Evolutionary conservation across 2,329 filamentous ascomycete genomes (phyloP), one percentile per base, ranked within the genome.

Genomic region (Chrysosporium keratinophilum): DNA sequence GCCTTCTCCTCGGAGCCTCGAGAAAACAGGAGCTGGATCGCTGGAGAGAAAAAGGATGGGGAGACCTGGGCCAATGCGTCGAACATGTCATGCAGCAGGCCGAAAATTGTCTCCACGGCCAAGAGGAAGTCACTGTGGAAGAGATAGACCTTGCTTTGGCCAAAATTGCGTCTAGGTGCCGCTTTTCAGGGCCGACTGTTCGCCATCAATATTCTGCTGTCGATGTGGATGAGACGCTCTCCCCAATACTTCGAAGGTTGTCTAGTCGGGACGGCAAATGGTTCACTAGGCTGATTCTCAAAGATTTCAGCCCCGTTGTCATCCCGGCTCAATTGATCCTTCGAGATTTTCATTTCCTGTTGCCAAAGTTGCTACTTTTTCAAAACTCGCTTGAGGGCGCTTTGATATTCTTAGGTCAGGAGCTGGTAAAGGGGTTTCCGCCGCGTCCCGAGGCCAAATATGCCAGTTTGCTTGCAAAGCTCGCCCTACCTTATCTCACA

Each of bases 281-380:
- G 90, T 76, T 95, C 10, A 87, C 87, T 0, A 78, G 90, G 2
- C 73, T 96, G 31, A 75, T 95, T 5, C 72, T 95, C 28, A 93
- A 94, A 64, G 79, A 83, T 58, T 87, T 84, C 56, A 75, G 78
- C n/a, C 84, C 85, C 0, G 74, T 90, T 0, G 65, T 77, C 1
- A 63, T 94, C 1, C 80, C 88, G 5, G 69, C 73, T 5, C 59
- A 67, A 1, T 66, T 78, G 15, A 69, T 87, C 0, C 75, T 86
- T 45, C 70, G 71, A 11, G 74, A 74, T 15, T 85, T 84, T 50
- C 84, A 95, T 65, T 81, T 82, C 37, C 70, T 85, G 0, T 72
- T 95, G 0, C 86, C 87, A 0, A 76, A 79, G 34, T 73, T 90
- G 1, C 71, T 94, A 14, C 79, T 79, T 50, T 81, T 93, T 12